Evolutionary conservation across 768 basidiomycete genomes (phyloP), one percentile per base, ranked within the genome.

Genomic region (Lactarius sanguifluus): DNA sequence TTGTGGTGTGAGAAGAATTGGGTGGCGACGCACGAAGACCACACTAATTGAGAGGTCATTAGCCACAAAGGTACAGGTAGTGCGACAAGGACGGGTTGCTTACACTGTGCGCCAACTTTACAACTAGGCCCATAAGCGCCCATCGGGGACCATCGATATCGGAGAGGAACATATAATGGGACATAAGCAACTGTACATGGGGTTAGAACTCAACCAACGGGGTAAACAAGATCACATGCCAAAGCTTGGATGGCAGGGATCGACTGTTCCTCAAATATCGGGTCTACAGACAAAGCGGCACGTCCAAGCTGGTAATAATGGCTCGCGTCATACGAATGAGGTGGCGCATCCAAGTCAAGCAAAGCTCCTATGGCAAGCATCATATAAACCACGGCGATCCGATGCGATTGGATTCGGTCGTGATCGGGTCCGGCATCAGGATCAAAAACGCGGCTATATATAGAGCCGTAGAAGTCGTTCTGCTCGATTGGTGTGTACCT

Each of bases 401-500:
- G 79, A 73, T 89, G 87, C 1, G 84, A 79, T 64, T 79, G 77
- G 36, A 81, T 72, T 16, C 82, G 74, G 41, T 75, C 74, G 47
- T 81, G 78, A 61, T 79, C 78, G 52, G 74, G 70, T 10, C 74
- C 71, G 1, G 75, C 73, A 57, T 80, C 79, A 15, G 78, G 74
- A 64, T 81, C 80, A 68, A 88, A 88, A 47, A 87, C 75, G 20
- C 82, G 85, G 41, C 76, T 74, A 69, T 85, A 85, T 16, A 88
- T 76, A 25, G 72, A 77, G 56, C 81, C 80, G 57, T 81, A 80
- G 68, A 86, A 87, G 63, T 88, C 87, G 25, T 73, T 70, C 71
- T 86, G 83, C 32, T 82, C 77, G 66, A 89, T 84, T n/a, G 88
- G 88, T 16, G 80, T 82, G 76, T 89, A 89, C 86, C 87, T 88